Evolutionary conservation across 257 asterid genomes (phyloP).

Genomic region (Solanum ossicruentum): DNA sequence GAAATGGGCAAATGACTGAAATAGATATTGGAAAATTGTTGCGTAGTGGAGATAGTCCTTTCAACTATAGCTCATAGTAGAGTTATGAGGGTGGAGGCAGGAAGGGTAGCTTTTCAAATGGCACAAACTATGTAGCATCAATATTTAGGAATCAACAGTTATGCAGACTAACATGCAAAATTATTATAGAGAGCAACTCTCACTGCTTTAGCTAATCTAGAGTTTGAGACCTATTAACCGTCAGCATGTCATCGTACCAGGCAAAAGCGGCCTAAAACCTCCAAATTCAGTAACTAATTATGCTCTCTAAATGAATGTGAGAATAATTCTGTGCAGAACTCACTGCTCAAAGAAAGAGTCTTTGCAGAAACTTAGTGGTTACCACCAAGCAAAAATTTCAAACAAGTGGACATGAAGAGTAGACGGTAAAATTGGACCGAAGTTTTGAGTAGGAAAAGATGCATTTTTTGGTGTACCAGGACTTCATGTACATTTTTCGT

Average conservation of each 20-base stretch:
- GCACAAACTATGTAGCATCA: not conserved
- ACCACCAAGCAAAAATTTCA: not conserved
- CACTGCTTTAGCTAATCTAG: not conserved
- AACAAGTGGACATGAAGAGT: not conserved
- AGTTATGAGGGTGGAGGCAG: not conserved
- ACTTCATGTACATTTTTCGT: not conserved
- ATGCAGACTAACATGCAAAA: not conserved
- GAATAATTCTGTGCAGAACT: not conserved
- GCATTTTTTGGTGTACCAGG: not conserved
- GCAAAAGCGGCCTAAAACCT: not conserved
- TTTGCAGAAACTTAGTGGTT: not conserved
- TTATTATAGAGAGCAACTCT: not conserved
- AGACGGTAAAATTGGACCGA: not conserved
- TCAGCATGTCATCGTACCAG: not conserved
- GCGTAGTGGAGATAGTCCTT: not conserved
- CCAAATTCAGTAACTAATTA: not conserved
- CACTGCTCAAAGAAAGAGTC: not conserved
- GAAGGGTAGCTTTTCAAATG: not conserved
- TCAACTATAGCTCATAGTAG: not conserved
- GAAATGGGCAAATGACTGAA: not conserved
- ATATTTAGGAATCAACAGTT: not conserved
- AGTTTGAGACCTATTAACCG: not conserved
- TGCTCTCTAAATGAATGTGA: not conserved
- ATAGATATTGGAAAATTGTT: not conserved
- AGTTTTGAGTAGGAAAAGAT: not conserved